Conservation (phyloP, 805 yeast species). For the Pichia manshurica region DNA sequence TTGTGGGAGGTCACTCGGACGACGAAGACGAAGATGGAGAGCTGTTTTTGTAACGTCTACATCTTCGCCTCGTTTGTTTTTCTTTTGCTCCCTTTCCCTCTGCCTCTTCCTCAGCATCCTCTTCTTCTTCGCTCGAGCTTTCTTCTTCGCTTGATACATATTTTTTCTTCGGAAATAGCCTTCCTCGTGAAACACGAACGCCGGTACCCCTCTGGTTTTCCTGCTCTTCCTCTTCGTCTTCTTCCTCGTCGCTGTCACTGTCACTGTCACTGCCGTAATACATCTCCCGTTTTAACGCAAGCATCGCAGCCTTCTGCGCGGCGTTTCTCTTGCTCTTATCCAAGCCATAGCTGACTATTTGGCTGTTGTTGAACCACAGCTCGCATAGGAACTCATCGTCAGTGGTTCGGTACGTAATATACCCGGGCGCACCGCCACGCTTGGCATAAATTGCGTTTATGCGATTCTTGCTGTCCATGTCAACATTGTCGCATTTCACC, state of each 20-base stretch:
- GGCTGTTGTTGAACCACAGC: conserved; percentile 12
- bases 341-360: conserved; percentile 17
- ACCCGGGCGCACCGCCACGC: conserved; percentile 11
- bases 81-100: neutral
- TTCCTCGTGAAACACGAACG: no score
- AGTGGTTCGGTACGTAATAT: conserved; percentile 8
- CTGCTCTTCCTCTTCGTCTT: neutral
- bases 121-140: neutral
- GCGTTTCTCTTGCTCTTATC: conserved; percentile 13
- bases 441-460: conserved; percentile 13
- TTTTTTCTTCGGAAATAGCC: no score
- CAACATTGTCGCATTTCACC: conserved; percentile 6
- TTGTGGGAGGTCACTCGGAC: no score
- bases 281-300: conserved; percentile 15
- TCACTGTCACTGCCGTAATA: conserved; percentile 7
- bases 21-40: no score
- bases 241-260: neutral
- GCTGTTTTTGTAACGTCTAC: neutral
- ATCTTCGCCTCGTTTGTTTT: neutral
- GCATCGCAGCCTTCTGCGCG: conserved; percentile 19
- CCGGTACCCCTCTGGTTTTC: no score
- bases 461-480: conserved; percentile 15
- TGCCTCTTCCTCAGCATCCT: neutral
- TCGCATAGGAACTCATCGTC: conserved; percentile 13
- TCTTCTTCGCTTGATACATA: neutral